Evolutionary conservation across 1,284 basidiomycete genomes (phyloP).

Genomic region (Apiotrichum laibachii): DNA sequence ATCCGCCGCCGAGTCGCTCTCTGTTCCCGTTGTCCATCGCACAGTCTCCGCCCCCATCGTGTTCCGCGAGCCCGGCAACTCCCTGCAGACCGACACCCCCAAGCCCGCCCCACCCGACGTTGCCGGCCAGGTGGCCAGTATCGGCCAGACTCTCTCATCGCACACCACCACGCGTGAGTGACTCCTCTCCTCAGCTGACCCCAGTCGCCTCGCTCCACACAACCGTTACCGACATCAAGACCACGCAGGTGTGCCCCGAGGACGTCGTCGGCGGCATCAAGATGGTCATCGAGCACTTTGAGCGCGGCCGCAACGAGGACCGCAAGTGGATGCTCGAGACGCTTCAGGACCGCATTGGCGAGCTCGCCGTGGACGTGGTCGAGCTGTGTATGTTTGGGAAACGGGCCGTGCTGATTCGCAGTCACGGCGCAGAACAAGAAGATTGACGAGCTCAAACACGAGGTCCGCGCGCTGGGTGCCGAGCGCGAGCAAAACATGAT

Average conservation of each 20-base stretch:
- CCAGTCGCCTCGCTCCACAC: background rate
- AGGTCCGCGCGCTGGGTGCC: background rate
- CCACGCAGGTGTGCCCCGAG: background rate
- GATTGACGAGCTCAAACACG: background rate
- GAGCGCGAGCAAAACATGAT: background rate
- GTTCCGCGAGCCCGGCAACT: background rate
- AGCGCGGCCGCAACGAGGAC: background rate
- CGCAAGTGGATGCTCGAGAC: background rate
- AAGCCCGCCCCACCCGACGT: background rate
- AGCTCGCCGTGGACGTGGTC: background rate
- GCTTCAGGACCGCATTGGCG: background rate
- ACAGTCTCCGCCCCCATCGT: background rate
- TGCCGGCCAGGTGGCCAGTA: background rate
- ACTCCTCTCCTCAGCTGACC: background rate
- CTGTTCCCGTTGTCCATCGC: background rate
- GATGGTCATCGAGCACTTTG: conserved; percentile 3
- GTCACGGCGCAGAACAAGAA: background rate
- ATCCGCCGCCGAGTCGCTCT: background rate
- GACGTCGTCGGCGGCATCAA: conserved; percentile 1
- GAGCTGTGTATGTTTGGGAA: background rate
- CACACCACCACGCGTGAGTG: background rate
- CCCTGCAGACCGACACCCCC: background rate
- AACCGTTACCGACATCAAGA: background rate
- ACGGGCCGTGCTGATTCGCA: background rate
- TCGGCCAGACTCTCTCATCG: too few relatives aligned